Evolutionary conservation across 2,329 filamentous ascomycete genomes (phyloP).

Genomic region (Chrysosphaeria jannelii): DNA sequence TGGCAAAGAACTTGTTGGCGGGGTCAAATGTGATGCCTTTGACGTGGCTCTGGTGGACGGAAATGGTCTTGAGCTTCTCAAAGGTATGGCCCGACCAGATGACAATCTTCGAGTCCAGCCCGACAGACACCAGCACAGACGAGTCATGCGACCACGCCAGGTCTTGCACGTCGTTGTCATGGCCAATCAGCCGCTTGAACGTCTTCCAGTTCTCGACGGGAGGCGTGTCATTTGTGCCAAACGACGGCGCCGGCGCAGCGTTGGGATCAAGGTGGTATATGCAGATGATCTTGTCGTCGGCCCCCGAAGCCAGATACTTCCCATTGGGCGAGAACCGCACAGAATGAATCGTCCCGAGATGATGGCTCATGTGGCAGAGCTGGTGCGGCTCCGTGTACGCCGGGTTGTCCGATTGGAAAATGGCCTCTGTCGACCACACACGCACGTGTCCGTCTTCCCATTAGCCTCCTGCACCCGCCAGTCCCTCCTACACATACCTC

Average conservation of each 20-base stretch:
- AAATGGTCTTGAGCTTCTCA: constrained; percentile 83
- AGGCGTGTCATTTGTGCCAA: constrained; percentile 71
- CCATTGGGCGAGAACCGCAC: constrained; percentile 91
- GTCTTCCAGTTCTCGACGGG: constrained; percentile 97
- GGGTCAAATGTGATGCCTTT: constrained; percentile 97
- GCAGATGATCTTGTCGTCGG: constrained; percentile 96
- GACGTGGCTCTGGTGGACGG: constrained; percentile 86
- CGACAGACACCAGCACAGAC: constrained; percentile 83
- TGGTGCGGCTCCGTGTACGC: constrained; percentile 57
- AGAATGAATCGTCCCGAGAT: constrained; percentile 88
- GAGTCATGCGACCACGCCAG: constrained; percentile 91
- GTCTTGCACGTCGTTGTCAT: constrained; percentile 97
- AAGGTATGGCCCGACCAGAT: constrained; percentile 97
- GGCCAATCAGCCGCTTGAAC: constrained; percentile 69
- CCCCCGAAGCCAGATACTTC: constrained; percentile 82
- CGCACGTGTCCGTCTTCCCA: constrained; percentile 72
- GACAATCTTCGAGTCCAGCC: constrained; percentile 88
- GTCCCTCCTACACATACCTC: constrained; percentile 33
- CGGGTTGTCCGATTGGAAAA: constrained; percentile 48
- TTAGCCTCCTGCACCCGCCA: no score
- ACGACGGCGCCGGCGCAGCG: constrained; percentile 47
- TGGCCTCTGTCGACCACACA: constrained; percentile 89
- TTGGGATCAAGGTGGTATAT: constrained; percentile 76
- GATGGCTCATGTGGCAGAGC: constrained; percentile 92
- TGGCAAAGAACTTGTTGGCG: constrained; percentile 97